Base-by-base conservation (phyloP, 345 rosid genomes). In the Populus alba region DNA sequence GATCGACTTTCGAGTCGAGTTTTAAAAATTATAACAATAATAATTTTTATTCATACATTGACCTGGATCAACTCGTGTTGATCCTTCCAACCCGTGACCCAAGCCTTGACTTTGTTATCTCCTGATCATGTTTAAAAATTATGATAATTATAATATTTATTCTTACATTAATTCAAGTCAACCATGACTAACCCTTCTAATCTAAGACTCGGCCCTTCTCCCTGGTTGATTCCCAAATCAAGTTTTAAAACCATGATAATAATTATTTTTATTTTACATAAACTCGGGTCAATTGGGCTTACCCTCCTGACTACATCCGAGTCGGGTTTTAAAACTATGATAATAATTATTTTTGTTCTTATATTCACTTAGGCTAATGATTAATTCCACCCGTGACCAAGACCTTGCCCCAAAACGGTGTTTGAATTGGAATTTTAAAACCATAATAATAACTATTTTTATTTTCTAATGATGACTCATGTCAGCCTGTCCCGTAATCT, bases 1-100 rank as follows among this genome's bases (percentile, higher is more conserved):
- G 1, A 0, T 33, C 5, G 1, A 4, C 0, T 33, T 0, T 33
- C 0, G 1, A 4, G 37, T 4, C 1, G 6, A 0, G 6, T 33
- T 33, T 33, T 33, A 0, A 33, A 33, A 33, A 33, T 4, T 33
- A 4, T 4, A 0, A 33, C 0, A 33, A 33, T 33, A 33, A 33
- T 33, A 33, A 33, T 33, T 33, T 33, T 33, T 4, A 33, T 33
- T 33, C 0, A 33, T 4, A 33, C 1, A 4, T 0, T 33, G 5
- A 5, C 6, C 37, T 0, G 0, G 37, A 0, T 33, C 0, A 33
- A 33, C 0, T 0, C 5, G 5, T 33, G 5, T 33, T 33, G 0
- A 33, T 5, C 35, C 0, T 33, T 4, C 0, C 0, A 33, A 4
- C 1, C 0, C 5, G 5, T 33, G 6, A 33, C 4, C 1, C 6